Conservation (phyloP, 2,329 filamentous ascomycete genomes). For the Cytospora schulzeri region DNA sequence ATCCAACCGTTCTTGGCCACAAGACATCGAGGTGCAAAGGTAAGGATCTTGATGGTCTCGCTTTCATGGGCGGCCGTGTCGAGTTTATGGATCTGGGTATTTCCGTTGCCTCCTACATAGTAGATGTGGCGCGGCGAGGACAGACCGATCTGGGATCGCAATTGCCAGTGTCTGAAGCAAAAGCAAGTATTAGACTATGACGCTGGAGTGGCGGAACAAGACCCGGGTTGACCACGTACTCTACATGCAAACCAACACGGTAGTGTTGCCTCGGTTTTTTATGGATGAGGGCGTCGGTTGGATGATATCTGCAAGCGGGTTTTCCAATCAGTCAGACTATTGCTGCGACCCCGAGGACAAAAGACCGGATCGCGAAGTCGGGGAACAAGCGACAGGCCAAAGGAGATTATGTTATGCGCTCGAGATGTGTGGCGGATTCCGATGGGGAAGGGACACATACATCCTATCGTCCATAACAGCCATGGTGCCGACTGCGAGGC, state of each 20-base stretch:
- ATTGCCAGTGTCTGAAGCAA: constrained; percentile 72
- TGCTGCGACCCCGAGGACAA: background rate
- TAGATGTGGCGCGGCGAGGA: constrained; percentile 78
- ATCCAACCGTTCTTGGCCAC: constrained; percentile 87
- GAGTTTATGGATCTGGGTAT: constrained; percentile 65
- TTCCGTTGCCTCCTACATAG: constrained; percentile 76
- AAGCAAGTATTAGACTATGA: constrained; percentile 5
- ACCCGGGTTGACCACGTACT: constrained; percentile 63
- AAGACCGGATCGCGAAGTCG: background rate
- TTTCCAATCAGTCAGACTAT: constrained; percentile 30
- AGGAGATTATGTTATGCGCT: background rate
- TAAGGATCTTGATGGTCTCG: constrained; percentile 71
- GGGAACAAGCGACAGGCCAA: constrained; percentile 1
- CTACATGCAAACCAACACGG: constrained; percentile 41
- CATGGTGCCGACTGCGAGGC: constrained; percentile 47
- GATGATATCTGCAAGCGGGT: constrained; percentile 55
- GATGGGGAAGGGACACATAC: constrained; percentile 41
- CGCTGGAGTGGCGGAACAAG: constrained; percentile 43
- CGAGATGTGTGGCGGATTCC: background rate
- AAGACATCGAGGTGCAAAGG: constrained; percentile 79
- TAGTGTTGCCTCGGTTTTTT: constrained; percentile 66
- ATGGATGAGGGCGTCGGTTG: constrained; percentile 67
- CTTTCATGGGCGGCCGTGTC: constrained; percentile 70
- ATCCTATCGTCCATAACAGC: constrained; percentile 56
- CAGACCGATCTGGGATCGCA: constrained; percentile 86